These are phyloP conservation scores for Arthrinium phaeospermum DNA, from an alignment of 2,329 filamentous ascomycete species.

Conservation along the genomic window DNA sequence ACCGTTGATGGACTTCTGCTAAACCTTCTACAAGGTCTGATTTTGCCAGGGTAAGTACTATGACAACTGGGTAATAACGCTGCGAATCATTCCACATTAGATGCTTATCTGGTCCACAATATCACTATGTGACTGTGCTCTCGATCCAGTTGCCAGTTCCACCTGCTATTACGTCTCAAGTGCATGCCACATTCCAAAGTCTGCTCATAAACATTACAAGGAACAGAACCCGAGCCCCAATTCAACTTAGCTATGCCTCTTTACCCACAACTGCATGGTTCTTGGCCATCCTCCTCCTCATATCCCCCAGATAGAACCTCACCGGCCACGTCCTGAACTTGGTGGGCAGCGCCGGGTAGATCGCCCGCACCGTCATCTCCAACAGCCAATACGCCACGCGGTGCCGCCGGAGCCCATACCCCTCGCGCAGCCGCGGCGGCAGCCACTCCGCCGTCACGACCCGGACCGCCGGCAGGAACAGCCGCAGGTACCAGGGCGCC, in stretches of 20 bases:
- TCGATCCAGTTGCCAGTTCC: too few species aligned
- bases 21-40: too few species aligned
- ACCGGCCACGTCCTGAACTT: slow-evolving; percentile 35
- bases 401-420: slow-evolving; percentile 32
- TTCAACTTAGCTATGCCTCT: not conserved
- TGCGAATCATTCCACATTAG: too few species aligned
- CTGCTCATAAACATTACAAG: too few species aligned
- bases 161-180: too few species aligned
- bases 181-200: too few species aligned
- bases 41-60: too few species aligned
- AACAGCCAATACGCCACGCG: slow-evolving; percentile 26
- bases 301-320: slow-evolving; percentile 30
- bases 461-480: slow-evolving; percentile 30
- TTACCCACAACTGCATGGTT: not conserved
- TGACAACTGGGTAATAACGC: too few species aligned
- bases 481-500: slow-evolving; percentile 30
- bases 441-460: slow-evolving; percentile 32
- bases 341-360: slow-evolving; percentile 39
- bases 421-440: slow-evolving; percentile 31
- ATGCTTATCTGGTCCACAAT: too few species aligned
- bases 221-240: too few species aligned
- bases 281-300: not conserved
- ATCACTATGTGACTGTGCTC: too few species aligned
- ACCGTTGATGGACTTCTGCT: too few species aligned
- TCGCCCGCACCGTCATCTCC: slow-evolving; percentile 32